Base-by-base conservation (phyloP, 257 asterid genomes). In the Plantago ovata region DNA sequence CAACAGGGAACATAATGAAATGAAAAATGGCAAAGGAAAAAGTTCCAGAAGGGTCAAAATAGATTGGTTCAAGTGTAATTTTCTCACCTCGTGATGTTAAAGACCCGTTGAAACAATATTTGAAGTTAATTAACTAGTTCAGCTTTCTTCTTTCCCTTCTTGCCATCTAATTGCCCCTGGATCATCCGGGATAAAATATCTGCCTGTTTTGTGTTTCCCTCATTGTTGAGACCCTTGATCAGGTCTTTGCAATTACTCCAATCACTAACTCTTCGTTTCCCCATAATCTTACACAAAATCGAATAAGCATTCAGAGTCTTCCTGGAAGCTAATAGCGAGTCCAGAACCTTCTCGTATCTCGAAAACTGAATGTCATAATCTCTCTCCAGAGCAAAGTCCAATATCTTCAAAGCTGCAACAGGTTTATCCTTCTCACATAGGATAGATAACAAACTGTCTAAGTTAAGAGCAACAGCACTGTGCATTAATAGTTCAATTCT, bases 301-400 rank as follows among this genome's bases (percentile, higher is more conserved):
- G 97, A 88, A 67, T 89, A 86, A 0, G 98, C 98, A 70, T 89
- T 84, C 6, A 93, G 91, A 10, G 95, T 89, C 78, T 84, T 88
- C 56, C 95, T 95, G 19, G 89, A 81, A 13, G 82, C 77, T 60
- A 93, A 61, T 14, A 82, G 82, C 42, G 95, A 81, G 69, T 93
- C 97, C 80, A 93, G 72, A 41, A 93, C 97, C 80, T 80, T 93
- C 71, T 89, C 97, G 46, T 72, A 85, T 70, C 89, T 80, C 23
- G 83, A 69, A 44, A 73, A 66, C 14, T 72, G 77, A 13, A 89
- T 56, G 51, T 9, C 69, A 14, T 53, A 82, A 36, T 81, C 87
- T 67, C 98, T 82, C 64, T 78, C 80, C 77, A 89, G 57, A 56
- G 87, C 71, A 47, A 80, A 82, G 64, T 89, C 97, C 65, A 86